Percentiles rank a stretch among this genome's conserved stretches.
These are phyloP conservation scores for Puccinia sorghi DNA, from an alignment of 1,284 basidiomycete species.

Conservation along the genomic window DNA sequence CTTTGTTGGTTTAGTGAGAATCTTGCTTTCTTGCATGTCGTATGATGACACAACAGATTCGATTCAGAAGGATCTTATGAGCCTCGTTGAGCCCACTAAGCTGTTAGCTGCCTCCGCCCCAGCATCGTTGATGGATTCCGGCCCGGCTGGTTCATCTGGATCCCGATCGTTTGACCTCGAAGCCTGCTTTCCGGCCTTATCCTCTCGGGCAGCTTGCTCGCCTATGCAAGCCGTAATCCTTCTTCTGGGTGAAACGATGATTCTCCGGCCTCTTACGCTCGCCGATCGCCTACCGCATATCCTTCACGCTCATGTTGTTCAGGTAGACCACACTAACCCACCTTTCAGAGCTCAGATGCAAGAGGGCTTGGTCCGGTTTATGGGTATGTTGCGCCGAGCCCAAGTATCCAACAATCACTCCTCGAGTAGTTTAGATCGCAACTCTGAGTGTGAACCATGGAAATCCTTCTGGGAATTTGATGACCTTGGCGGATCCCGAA, in stretches of 20 bases:
- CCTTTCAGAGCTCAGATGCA: constrained; percentile 39
- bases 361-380: constrained; percentile 36
- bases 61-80: constrained; percentile 27
- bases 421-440: background rate
- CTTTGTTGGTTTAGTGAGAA: constrained; percentile 41
- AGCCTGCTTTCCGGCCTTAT: constrained; percentile 31
- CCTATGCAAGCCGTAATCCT: constrained; percentile 46
- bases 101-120: constrained; percentile 17
- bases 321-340: constrained; percentile 44
- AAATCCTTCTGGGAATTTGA: constrained; percentile 49
- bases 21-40: constrained; percentile 39
- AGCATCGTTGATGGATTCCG: background rate
- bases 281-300: constrained; percentile 35
- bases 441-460: constrained; percentile 38
- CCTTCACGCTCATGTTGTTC: constrained; percentile 45
- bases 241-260: constrained; percentile 42
- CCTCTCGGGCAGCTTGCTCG: constrained; percentile 41
- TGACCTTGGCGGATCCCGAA: constrained; percentile 26
- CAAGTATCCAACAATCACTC: background rate
- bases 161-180: constrained; percentile 36
- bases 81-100: constrained; percentile 42
- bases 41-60: constrained; percentile 17
- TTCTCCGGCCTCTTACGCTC: constrained; percentile 32
- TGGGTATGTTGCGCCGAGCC: constrained; percentile 37
- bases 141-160: background rate